A percentile compares a stretch with the other conserved stretches of the same genome.
Conservation (phyloP, 2,329 filamentous ascomycete species). For the Fusarium nelsonii region DNA sequence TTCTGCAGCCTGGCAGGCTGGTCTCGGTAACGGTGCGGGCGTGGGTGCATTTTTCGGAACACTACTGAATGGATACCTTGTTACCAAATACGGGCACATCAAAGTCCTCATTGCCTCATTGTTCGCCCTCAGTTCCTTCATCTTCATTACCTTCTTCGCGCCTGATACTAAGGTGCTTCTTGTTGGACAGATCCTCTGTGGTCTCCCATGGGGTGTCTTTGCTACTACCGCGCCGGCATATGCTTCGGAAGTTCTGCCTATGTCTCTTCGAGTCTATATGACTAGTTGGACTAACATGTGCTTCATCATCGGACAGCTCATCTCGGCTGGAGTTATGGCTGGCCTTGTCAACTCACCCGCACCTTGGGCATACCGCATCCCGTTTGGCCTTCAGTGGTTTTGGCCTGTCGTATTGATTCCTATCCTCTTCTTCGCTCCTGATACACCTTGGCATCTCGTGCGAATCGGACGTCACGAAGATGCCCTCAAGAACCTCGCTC, state of each 20-base stretch:
- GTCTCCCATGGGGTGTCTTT: slow-evolving; percentile 61
- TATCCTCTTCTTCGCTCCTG: slow-evolving; percentile 58
- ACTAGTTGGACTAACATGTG: slow-evolving; percentile 62
- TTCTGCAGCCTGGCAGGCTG: slow-evolving; percentile 63
- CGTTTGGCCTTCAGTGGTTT: slow-evolving; percentile 63
- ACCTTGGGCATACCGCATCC: slow-evolving; percentile 61
- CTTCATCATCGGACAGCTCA: slow-evolving; percentile 61
- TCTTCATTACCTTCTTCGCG: slow-evolving; percentile 63
- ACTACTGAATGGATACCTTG: slow-evolving; percentile 60
- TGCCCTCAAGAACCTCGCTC: slow-evolving; percentile 51
- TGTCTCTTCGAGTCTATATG: slow-evolving; percentile 58
- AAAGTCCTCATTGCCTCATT: slow-evolving; percentile 59
- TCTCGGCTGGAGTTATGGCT: slow-evolving; percentile 53
- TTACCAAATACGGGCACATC: slow-evolving; percentile 59
- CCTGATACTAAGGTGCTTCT: slow-evolving; percentile 54
- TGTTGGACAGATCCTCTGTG: slow-evolving; percentile 59
- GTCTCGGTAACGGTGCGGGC: slow-evolving; percentile 58
- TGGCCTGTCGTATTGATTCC: slow-evolving; percentile 60
- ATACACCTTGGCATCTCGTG: slow-evolving; percentile 61
- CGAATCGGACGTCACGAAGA: slow-evolving; percentile 51
- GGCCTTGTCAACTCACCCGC: slow-evolving; percentile 48
- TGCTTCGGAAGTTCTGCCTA: slow-evolving; percentile 58
- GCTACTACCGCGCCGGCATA: slow-evolving; percentile 61
- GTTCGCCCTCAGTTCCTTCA: slow-evolving; percentile 54
- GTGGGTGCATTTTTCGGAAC: slow-evolving; percentile 64